Evolutionary conservation across 2,329 filamentous ascomycete genomes (phyloP), one percentile per base, ranked within the genome.

Genomic region (Verticillium zaregamsianum): DNA sequence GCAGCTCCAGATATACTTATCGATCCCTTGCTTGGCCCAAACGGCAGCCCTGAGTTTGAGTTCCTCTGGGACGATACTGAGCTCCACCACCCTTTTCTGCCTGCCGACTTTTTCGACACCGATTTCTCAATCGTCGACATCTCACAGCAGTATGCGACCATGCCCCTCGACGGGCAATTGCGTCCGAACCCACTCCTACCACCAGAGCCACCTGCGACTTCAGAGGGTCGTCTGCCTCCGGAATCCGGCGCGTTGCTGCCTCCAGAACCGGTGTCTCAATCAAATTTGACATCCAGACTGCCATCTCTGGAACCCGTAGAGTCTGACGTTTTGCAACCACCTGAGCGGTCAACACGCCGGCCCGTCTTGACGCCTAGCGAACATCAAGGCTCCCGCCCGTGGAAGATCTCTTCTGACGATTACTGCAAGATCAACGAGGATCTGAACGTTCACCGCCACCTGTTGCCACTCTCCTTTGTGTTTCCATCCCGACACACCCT

Each of bases 401-500:
- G 33, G 33, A 35, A 60, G 9, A 62, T 67, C 17, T 64, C 66
- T 14, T 40, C 40, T 1, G 17, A 52, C 14, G 55, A 23, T 15
- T 68, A 67, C 55, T 56, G 61, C 39, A 64, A 32, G 15, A 61
- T 68, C 17, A 59, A 61, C 9, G 12, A 56, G 8, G 57, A 63
- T 14, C 58, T 67, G 15, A 57, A 60, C 17, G 33, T 33, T 15
- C 62, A 67, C 57, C 56, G 55, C n/a, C 31, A 74, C 63, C 71
- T 79, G 58, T 74, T 82, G 54, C 79, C 79, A 11, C 76, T 76
- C 59, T 73, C 73, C 1, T 83, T 82, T 63, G 70, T 76, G 31
- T 74, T 80, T n/a, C 80, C 80, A 4, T 80, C 80, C 20, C 74
- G 77, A 35, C 78, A 82, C 68, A 75, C 76, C 0, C 66, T 83